Base-by-base conservation (phyloP, 495 filamentous ascomycete species). In the Viridothelium virens region DNA sequence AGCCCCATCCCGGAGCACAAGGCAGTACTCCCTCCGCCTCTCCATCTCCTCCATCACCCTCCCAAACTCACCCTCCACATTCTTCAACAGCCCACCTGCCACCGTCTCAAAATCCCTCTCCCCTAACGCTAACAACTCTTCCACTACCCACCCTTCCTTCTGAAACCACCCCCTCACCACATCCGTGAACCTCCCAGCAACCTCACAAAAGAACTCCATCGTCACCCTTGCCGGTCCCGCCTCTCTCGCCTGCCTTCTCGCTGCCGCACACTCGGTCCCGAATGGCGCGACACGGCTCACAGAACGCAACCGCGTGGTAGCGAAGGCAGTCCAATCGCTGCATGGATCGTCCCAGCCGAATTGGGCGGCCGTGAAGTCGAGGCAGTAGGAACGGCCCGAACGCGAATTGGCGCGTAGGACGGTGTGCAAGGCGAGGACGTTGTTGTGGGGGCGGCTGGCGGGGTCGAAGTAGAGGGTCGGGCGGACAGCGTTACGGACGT, bases 381-480 rank as follows among this genome's bases (percentile, higher is more conserved):
- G 53, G 18, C 53, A 59, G 53, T 59, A 59, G 25, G 53, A 59
- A 1, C 3, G 6, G 53, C 53, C 53, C 6, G 33, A 34, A 14
- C 18, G 53, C 25, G 25, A 59, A 34, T 59, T 4, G 2, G 53
- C 53, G 53, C 53, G 53, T 1, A 59, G 31, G 31, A 59, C 53
- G 53, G 53, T 59, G 31, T 59, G 53, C 25, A 59, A 31, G n/a
- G 5, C 7, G 31, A 34, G 5, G 2, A 36, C 7, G 2, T 59
- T 59, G 1, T 36, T 36, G 18, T 36, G 7, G 25, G 31, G 7
- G 18, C 53, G 38, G 38, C 11, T 62, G 73, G 72, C 59, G 70
- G 64, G 56, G 69, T 38, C 36, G 65, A 64, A 50, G 70, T 62
- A 61, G 71, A 31, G 63, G 74, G 36, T 46, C 71, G 38, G 63